Conservation (phyloP, 371 early-diverging fungal species). For the Phascolomyces articulosus region DNA sequence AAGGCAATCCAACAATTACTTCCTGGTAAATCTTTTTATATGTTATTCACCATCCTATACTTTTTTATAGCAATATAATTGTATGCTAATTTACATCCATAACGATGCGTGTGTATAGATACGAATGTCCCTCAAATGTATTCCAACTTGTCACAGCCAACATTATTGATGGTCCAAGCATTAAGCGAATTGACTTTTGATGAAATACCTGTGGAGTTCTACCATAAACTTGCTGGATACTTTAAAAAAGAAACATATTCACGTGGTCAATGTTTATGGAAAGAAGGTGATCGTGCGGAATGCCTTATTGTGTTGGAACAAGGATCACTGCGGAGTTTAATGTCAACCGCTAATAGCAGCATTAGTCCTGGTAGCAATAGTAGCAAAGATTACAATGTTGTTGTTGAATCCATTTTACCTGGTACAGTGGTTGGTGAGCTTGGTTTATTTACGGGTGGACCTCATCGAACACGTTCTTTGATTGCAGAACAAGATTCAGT, state of each 20-base stretch:
- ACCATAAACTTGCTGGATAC: slow-evolving; percentile 58
- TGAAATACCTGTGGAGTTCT: slow-evolving; percentile 52
- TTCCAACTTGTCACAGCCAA: slow-evolving; percentile 46
- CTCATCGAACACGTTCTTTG: slow-evolving; percentile 60
- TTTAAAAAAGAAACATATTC: slow-evolving; percentile 61
- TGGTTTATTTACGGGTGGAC: slow-evolving; percentile 60
- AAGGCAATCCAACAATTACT: slow-evolving; percentile 41
- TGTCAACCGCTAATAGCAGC: slow-evolving; percentile 30
- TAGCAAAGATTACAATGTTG: slow-evolving; percentile 36
- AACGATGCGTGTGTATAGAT: neutral
- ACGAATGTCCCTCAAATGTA: slow-evolving; percentile 10
- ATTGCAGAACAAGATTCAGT: slow-evolving; percentile 65
- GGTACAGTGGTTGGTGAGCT: slow-evolving; percentile 84
- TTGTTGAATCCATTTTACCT: slow-evolving; percentile 72
- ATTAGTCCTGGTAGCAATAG: too few relatives aligned
- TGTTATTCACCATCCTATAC: too few relatives aligned
- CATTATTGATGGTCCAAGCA: slow-evolving; percentile 68
- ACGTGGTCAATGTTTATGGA: slow-evolving; percentile 66
- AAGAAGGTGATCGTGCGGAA: slow-evolving; percentile 61
- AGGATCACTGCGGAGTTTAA: slow-evolving; percentile 70
- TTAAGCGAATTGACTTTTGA: slow-evolving; percentile 57
- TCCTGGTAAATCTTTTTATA: slow-evolving; percentile 28
- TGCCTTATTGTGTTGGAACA: slow-evolving; percentile 79
- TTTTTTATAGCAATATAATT: too few relatives aligned
- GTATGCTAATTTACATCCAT: too few relatives aligned